Evolutionary conservation across 441 rosid genomes (phyloP).

Genomic region (Adansonia rubrostipa): DNA sequence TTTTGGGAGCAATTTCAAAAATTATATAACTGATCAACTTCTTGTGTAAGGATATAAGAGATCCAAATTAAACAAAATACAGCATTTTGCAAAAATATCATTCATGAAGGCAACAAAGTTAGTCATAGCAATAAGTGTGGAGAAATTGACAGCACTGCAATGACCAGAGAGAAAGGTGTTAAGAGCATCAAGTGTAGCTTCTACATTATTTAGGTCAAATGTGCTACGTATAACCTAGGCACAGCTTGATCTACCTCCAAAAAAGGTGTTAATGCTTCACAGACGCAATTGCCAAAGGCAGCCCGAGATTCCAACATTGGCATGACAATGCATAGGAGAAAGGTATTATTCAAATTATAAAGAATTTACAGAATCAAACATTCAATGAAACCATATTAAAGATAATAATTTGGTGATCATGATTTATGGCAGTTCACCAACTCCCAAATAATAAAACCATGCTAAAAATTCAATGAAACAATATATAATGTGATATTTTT

Average conservation of each 20-base stretch:
- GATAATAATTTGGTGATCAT: background rate
- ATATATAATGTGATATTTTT: background rate
- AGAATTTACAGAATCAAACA: slow-evolving; percentile 8
- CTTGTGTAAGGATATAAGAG: background rate
- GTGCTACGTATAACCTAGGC: background rate
- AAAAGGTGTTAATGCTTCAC: background rate
- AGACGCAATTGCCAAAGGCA: background rate
- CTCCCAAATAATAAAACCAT: background rate
- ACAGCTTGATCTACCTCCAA: background rate
- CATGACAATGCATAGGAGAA: background rate
- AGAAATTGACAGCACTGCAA: background rate
- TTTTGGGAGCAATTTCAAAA: background rate
- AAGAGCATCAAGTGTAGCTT: slow-evolving; percentile 4
- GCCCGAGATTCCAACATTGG: background rate
- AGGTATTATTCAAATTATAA: background rate
- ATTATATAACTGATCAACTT: background rate
- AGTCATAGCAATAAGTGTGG: background rate
- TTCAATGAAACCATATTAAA: background rate
- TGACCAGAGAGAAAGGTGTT: background rate
- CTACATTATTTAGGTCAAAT: background rate
- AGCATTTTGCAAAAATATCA: background rate
- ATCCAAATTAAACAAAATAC: background rate
- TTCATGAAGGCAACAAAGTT: background rate
- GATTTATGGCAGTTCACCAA: background rate
- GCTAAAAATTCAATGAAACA: too few relatives aligned